phyloP scores from a whole-genome alignment of 257 asterid genomes.

The Ehretia macrophylla region DNA sequence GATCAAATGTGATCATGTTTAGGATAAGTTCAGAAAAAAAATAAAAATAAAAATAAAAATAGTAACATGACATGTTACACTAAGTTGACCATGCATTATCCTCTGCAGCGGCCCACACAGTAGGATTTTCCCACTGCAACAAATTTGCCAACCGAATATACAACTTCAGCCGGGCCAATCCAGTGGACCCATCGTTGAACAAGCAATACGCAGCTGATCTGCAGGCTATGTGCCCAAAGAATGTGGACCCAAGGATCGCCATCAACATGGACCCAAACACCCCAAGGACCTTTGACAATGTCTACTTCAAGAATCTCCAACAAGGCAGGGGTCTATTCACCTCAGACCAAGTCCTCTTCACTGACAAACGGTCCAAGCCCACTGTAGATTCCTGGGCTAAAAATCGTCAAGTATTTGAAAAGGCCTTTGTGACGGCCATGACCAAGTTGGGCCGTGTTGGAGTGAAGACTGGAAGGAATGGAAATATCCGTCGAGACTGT shows the following conservation, averaged over 20 bases:
- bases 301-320: conserved; percentile 51
- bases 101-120: conserved; percentile 60
- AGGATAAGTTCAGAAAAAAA: no score
- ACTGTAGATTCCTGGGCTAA: conserved; percentile 14
- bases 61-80: no score
- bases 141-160: conserved; percentile 62
- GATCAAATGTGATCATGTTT: no score
- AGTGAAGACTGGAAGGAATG: conserved; percentile 51
- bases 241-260: conserved; percentile 59
- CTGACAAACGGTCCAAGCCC: conserved; percentile 8
- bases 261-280: conserved; percentile 78
- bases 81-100: neutral
- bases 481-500: conserved; percentile 80
- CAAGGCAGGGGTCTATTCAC: conserved; percentile 22
- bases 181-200: conserved; percentile 75
- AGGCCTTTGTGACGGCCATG: conserved; percentile 34
- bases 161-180: conserved; percentile 45
- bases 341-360: conserved; percentile 18
- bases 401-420: conserved; percentile 2
- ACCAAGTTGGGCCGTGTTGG: conserved; percentile 87
- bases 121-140: conserved; percentile 86
- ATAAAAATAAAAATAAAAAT: no score
- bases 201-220: conserved; percentile 47
- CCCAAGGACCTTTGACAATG: conserved; percentile 63
- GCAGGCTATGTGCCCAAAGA: conserved; percentile 51